phyloP scores from a whole-genome alignment of 2,329 filamentous ascomycete genomes.

The Raffaelea ambrosiae region DNA sequence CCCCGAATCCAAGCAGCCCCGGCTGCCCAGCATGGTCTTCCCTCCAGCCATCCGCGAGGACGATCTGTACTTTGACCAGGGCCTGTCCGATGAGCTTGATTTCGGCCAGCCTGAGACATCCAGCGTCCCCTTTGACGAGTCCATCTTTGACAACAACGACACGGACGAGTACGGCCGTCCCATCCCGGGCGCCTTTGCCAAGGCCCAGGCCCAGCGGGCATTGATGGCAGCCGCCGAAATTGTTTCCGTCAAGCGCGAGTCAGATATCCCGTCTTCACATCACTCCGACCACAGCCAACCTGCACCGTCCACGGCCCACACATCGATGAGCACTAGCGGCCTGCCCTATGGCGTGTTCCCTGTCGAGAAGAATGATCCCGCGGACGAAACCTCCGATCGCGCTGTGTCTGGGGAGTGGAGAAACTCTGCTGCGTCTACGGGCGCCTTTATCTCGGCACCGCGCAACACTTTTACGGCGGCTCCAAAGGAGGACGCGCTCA shows the following conservation, averaged over 20 bases:
- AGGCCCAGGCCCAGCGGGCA: slow-evolving; percentile 38
- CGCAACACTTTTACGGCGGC: not conserved
- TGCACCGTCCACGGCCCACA: slow-evolving; percentile 43
- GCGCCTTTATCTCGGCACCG: not conserved
- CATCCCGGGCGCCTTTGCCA: slow-evolving; percentile 49
- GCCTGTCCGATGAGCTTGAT: slow-evolving; percentile 33
- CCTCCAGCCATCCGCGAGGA: slow-evolving; percentile 32
- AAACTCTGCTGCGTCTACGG: not conserved
- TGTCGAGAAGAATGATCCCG: slow-evolving; percentile 1
- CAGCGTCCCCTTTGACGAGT: slow-evolving; percentile 58
- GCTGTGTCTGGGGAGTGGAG: not conserved
- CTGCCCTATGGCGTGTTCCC: slow-evolving; percentile 15
- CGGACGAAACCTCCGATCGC: not conserved
- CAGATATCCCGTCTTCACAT: slow-evolving; percentile 32
- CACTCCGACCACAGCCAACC: slow-evolving; percentile 34
- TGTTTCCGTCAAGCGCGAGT: slow-evolving; percentile 30
- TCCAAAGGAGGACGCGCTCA: slow-evolving; percentile 2
- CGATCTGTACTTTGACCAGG: slow-evolving; percentile 59
- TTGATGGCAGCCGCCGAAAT: slow-evolving; percentile 8
- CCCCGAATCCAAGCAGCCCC: slow-evolving; percentile 12
- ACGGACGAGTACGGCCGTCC: slow-evolving; percentile 54
- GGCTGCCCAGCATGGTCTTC: not conserved
- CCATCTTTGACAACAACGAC: slow-evolving; percentile 62
- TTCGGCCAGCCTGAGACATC: slow-evolving; percentile 45
- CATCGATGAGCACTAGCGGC: slow-evolving; percentile 33